Conservation (phyloP, 176 grass and related monocot genomes). For the Puya raimondii region DNA sequence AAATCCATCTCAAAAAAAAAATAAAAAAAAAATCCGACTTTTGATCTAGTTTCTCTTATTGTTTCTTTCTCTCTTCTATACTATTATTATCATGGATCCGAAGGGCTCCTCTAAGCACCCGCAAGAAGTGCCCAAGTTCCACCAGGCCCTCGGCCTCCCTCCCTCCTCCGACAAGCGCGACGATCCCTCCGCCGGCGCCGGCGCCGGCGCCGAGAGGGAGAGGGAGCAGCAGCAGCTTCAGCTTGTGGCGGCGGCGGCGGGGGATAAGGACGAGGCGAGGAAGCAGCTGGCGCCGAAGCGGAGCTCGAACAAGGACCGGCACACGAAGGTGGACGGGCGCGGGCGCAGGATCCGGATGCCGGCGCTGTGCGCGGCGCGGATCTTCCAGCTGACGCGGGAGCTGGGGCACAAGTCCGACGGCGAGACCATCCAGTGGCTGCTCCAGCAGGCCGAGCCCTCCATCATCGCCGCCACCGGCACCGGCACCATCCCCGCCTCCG, state of each 20-base stretch:
- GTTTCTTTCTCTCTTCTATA: too few relatives aligned
- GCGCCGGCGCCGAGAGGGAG: not conserved
- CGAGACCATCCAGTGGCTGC: conserved; percentile 86
- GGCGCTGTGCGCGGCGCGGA: conserved; percentile 71
- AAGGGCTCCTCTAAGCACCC: conserved; percentile 16
- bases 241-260: not conserved
- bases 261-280: conserved; percentile 30
- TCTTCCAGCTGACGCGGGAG: conserved; percentile 77
- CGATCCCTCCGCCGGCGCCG: not conserved
- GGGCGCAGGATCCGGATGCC: conserved; percentile 82
- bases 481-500: conserved; percentile 62
- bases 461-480: conserved; percentile 73
- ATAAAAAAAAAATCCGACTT: not conserved
- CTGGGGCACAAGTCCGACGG: conserved; percentile 79
- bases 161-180: not conserved
- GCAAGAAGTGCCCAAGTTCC: conserved; percentile 18
- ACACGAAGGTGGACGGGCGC: conserved; percentile 79
- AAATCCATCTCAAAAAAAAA: not conserved
- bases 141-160: conserved; percentile 4
- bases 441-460: conserved; percentile 73
- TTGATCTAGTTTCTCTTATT: not conserved
- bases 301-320: conserved; percentile 83
- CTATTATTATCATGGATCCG: conserved; percentile 3
- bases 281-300: conserved; percentile 50
- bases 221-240: conserved; percentile 15